Evolutionary conservation across 78 protist genomes (phyloP), one percentile per base, ranked within the genome.

Genomic region (Diacronema lutheri): DNA sequence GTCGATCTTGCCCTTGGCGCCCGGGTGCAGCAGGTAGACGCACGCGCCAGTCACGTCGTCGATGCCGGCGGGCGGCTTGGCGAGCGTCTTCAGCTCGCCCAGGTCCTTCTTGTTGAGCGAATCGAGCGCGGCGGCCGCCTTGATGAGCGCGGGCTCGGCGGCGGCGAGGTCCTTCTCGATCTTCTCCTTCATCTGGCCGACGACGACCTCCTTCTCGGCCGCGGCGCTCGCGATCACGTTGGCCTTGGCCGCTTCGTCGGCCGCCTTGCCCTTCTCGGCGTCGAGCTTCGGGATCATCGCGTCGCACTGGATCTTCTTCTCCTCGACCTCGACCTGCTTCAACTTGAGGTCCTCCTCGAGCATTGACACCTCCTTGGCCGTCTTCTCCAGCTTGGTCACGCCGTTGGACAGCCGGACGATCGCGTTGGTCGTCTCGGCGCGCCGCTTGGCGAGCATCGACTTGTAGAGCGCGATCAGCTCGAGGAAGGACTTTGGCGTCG

Each of bases 121-220:
- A 76, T 93, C 83, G 55, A 95, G 91, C 19, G 97, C 97, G 9
- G 83, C 92, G 41, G 80, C 44, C 31, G 97, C 96, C 37, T 65
- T 88, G 40, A 74, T 64, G 46, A 95, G 86, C n/a, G 83, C 87
- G 3, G 97, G 97, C 72, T 89, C 81, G 55, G 95, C 97, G 21
- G 71, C 73, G 35, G 44, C 78, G 23, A 95, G 88, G 31, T 92
- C 95, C 21, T 9, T 31, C 56, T 86, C 83, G 89, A 93, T 87
- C 33, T 78, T 85, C 13, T 41, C 77, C 77, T 88, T 66, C 78
- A 57, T 40, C 64, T 2, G 37, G 5, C 21, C 26, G 33, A 84
- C 90, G n/a, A 31, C 86, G 41, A 37, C 57, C 60, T 80, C 92
- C n/a, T 83, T 74, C 25, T 19, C 73, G 25, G 81, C 69, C 56